phyloP scores from a whole-genome alignment of 2,329 filamentous ascomycete genomes.

The Aspergillus sp. region DNA sequence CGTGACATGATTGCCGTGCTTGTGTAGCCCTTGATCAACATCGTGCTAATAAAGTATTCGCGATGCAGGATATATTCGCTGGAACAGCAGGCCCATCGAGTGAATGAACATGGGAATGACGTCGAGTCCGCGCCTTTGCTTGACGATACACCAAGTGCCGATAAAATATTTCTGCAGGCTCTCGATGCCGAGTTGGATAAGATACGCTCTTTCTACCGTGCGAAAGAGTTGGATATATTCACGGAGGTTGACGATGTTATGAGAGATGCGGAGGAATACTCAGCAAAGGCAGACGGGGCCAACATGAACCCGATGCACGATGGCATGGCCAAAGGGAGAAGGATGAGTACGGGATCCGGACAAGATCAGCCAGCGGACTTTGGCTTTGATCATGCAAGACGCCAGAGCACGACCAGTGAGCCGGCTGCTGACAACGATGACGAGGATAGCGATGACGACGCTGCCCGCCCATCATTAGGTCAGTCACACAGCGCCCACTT shows the following conservation, averaged over 20 bases:
- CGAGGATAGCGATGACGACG: slow-evolving; percentile 60
- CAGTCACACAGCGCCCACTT: slow-evolving; percentile 28
- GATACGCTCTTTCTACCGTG: slow-evolving; percentile 83
- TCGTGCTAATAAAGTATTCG: neutral
- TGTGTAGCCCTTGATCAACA: neutral
- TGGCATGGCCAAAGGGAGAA: slow-evolving; percentile 42
- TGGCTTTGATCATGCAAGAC: slow-evolving; percentile 46
- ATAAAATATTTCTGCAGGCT: slow-evolving; percentile 76
- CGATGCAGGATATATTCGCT: slow-evolving; percentile 80
- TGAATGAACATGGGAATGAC: slow-evolving; percentile 58
- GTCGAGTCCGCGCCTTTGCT: slow-evolving; percentile 84
- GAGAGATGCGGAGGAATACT: slow-evolving; percentile 68
- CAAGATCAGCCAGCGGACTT: slow-evolving; percentile 47
- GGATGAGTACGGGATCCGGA: slow-evolving; percentile 42
- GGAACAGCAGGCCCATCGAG: slow-evolving; percentile 76
- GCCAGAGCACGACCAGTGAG: slow-evolving; percentile 45
- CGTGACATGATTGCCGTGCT: slow-evolving; percentile 3
- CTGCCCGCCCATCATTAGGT: slow-evolving; percentile 15
- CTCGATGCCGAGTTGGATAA: slow-evolving; percentile 91
- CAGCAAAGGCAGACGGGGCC: slow-evolving; percentile 55
- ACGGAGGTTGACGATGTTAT: slow-evolving; percentile 77
- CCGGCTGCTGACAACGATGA: slow-evolving; percentile 57
- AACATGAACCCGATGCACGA: slow-evolving; percentile 46
- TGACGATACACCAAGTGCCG: slow-evolving; percentile 64
- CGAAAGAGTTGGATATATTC: slow-evolving; percentile 86